Evolutionary conservation across 2,329 filamentous ascomycete genomes (phyloP).

Genomic region (Penicillium sp.): DNA sequence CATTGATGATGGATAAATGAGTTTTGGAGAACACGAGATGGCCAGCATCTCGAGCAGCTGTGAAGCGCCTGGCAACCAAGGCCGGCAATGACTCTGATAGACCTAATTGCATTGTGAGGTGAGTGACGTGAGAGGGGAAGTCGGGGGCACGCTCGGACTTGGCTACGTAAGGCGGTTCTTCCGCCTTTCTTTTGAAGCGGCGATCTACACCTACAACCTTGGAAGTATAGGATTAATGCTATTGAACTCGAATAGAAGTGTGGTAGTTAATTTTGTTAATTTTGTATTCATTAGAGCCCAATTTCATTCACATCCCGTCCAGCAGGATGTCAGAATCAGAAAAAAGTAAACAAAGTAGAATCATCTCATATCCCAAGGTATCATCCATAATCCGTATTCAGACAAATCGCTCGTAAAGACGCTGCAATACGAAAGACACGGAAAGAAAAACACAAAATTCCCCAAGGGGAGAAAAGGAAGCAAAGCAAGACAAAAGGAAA

Average conservation of each 20-base stretch:
- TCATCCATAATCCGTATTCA: conserved; percentile 21
- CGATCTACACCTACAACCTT: too few relatives aligned
- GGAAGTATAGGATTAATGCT: neutral
- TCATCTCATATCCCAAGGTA: conserved; percentile 19
- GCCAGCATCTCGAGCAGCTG: conserved; percentile 37
- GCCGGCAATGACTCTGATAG: conserved; percentile 37
- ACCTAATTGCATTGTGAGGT: conserved; percentile 36
- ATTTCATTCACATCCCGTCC: conserved; percentile 7
- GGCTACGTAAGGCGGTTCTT: neutral
- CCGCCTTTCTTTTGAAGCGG: too few relatives aligned
- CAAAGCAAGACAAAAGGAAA: conserved; percentile 6
- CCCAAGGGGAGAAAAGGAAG: conserved; percentile 1
- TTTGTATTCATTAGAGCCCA: neutral
- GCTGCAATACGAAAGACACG: conserved; percentile 25
- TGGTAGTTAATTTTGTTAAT: neutral
- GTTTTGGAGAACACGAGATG: conserved; percentile 44
- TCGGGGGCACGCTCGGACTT: neutral
- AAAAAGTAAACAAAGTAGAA: conserved; percentile 8
- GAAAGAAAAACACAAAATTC: conserved; percentile 6
- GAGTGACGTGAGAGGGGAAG: conserved; percentile 9
- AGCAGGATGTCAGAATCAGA: conserved; percentile 6
- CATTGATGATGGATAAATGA: conserved; percentile 38
- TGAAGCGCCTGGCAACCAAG: conserved; percentile 40
- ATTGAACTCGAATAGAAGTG: neutral
- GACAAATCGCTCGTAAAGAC: conserved; percentile 22